Percentiles rank a stretch among this genome's conserved stretches.
Conservation (phyloP, 2,329 filamentous ascomycete genomes). For the Nakataea oryzae region DNA sequence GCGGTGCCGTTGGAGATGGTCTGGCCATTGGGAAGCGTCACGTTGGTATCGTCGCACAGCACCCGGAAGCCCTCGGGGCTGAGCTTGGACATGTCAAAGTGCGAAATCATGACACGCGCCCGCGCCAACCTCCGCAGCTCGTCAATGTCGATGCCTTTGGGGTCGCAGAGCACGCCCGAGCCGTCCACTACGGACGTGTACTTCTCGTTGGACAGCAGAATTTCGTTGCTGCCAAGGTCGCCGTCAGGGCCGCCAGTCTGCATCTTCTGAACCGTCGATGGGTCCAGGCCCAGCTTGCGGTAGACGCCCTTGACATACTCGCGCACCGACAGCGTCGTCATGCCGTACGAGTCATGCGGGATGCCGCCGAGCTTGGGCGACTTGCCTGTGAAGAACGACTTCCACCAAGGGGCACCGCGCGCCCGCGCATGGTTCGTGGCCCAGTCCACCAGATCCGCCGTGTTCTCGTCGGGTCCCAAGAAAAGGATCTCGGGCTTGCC, state of each 20-base stretch:
- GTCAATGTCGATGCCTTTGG: slow-evolving; percentile 70
- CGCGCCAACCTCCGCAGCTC: slow-evolving; percentile 81
- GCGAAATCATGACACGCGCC: slow-evolving; percentile 76
- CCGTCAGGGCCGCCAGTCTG: slow-evolving; percentile 97
- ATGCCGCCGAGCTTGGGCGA: slow-evolving; percentile 93
- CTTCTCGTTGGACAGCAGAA: slow-evolving; percentile 89
- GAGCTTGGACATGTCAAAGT: slow-evolving; percentile 78
- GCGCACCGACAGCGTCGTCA: slow-evolving; percentile 94
- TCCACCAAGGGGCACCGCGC: slow-evolving; percentile 95
- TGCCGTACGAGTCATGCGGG: slow-evolving; percentile 90
- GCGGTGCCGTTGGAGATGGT: slow-evolving; percentile 80
- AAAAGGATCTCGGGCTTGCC: slow-evolving; percentile 95
- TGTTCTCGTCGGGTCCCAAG: slow-evolving; percentile 98
- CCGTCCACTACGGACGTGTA: slow-evolving; percentile 96
- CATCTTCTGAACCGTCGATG: slow-evolving; percentile 77
- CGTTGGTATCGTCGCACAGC: slow-evolving; percentile 79
- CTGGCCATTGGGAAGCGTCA: slow-evolving; percentile 82
- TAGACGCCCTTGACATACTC: slow-evolving; percentile 97
- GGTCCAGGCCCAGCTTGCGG: slow-evolving; percentile 86
- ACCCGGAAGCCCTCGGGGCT: slow-evolving; percentile 85
- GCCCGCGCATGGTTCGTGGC: slow-evolving; percentile 88
- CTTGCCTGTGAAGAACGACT: slow-evolving; percentile 99
- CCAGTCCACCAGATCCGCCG: slow-evolving; percentile 93
- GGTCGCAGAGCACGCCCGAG: slow-evolving; percentile 87
- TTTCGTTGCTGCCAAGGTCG: slow-evolving; percentile 95